Base-by-base conservation (phyloP, 306 rosid species). In the Notholithocarpus densiflorus region DNA sequence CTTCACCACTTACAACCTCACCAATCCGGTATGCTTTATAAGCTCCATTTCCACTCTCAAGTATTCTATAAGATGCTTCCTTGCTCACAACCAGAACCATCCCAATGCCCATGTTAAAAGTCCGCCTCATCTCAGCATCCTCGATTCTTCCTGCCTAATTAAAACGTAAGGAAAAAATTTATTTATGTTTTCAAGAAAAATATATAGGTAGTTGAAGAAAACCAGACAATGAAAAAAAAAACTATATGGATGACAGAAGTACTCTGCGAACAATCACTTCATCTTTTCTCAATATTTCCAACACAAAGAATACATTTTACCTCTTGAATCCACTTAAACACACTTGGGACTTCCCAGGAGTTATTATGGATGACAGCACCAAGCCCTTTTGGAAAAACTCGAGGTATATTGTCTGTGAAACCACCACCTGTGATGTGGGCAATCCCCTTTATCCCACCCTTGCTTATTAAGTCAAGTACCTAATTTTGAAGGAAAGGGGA, bases 361-460 rank as follows among this genome's bases (percentile, higher is more conserved):
- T 81, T 82, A 40, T 82, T 82, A 72, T 85, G 83, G 68, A 95
- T 85, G 68, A 75, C 45, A 80, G 96, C 97, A 20, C 98, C 98
- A 5, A 88, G 92, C 78, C 96, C 94, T 52, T 91, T 81, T 1
- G 96, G 98, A 80, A 95, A 92, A 27, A 95, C 90, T 54, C 96
- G 85, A 19, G 97, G 98, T 57, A 95, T 95, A 68, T 91, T 91
- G 71, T 95, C 98, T 0, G 98, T 91, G 60, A 95, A 92, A 78
- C 97, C 98, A 15, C 98, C 98, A 5, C 98, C 98, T 0, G 98
- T 95, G 79, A 92, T 84, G 80, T 91, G 98, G 74, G 98, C 94
- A 9, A 95, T 86, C 69, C 98, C 97, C 79, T 91, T 95, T 51
- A 95, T 88, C 65, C 98, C 96, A 75, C 98, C 94, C 76, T 85